phyloP scores from a whole-genome alignment of 345 rosid genomes.

The Lagerstroemia speciosa region DNA sequence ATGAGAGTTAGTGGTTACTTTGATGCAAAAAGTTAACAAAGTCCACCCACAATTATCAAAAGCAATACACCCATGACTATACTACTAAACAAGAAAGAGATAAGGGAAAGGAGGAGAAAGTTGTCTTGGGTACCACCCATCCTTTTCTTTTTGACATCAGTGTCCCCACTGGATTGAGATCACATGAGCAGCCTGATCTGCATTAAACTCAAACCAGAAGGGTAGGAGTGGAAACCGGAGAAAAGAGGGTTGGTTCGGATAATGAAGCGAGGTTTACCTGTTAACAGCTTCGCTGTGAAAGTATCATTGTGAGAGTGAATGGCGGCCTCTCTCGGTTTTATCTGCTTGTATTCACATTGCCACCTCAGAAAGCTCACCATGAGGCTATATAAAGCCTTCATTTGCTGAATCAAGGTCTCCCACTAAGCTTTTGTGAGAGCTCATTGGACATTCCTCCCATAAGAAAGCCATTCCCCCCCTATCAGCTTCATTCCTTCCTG shows the following conservation, averaged over 20 bases:
- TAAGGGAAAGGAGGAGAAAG: slow-evolving; percentile 3
- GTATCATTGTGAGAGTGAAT: neutral
- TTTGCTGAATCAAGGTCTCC: slow-evolving; percentile 17
- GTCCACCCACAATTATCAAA: slow-evolving; percentile 14
- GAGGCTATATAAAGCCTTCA: slow-evolving; percentile 37
- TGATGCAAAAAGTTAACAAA: slow-evolving; percentile 16
- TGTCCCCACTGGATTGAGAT: slow-evolving; percentile 12
- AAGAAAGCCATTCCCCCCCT: slow-evolving; percentile 7
- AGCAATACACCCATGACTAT: slow-evolving; percentile 15
- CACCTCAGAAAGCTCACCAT: neutral
- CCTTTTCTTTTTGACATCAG: slow-evolving; percentile 16
- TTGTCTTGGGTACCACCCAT: neutral
- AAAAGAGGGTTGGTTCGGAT: too few species aligned
- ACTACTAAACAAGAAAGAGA: neutral
- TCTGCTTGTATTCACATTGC: neutral
- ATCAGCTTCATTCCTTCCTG: slow-evolving; percentile 24
- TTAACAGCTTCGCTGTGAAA: neutral
- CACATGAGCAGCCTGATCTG: too few species aligned
- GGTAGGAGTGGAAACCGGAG: too few species aligned
- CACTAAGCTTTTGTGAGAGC: slow-evolving; percentile 21
- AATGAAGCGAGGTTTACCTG: too few species aligned
- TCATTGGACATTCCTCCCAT: slow-evolving; percentile 8
- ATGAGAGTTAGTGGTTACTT: slow-evolving; percentile 38
- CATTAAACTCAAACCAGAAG: too few species aligned
- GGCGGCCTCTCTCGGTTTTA: neutral